A percentile compares a stretch with the other conserved stretches of the same genome.
phyloP scores from a whole-genome alignment of 768 basidiomycete genomes.

The Pleurotus tuber-regium region DNA sequence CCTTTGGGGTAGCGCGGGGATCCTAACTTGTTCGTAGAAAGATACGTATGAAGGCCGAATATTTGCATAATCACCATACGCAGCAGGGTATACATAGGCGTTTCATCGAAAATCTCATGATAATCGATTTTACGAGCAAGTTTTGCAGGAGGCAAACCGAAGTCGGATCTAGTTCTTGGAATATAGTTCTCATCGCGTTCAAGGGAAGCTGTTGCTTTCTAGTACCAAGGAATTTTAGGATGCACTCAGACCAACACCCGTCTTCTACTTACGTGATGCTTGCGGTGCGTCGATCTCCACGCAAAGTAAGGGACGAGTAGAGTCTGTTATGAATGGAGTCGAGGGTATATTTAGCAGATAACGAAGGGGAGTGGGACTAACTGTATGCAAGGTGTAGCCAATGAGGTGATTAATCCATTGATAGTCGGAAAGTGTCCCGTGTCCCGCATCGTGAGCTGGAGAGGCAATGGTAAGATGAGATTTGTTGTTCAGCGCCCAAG shows the following conservation, averaged over 20 bases:
- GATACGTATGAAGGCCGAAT: constrained; percentile 51
- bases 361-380: constrained; percentile 20
- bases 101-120: constrained; percentile 52
- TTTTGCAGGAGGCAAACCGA: constrained; percentile 33
- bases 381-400: constrained; percentile 49
- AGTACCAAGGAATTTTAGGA: no score
- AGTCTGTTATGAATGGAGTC: constrained; percentile 35
- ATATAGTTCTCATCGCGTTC: no score
- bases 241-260: no score
- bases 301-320: constrained; percentile 63
- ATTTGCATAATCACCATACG: constrained; percentile 52
- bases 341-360: neutral
- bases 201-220: no score
- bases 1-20: constrained; percentile 41
- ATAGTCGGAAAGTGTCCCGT: constrained; percentile 47
- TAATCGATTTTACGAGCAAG: constrained; percentile 38
- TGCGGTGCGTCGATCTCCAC: constrained; percentile 55
- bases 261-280: constrained; percentile 39
- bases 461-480: neutral
- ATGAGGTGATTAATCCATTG: constrained; percentile 45
- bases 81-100: constrained; percentile 45
- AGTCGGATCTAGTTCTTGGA: no score
- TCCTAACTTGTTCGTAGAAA: constrained; percentile 46
- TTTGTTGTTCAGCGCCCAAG: neutral
- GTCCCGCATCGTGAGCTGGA: constrained; percentile 57